A percentile compares a stretch with the other conserved stretches of the same genome.
Conservation (phyloP, 2,329 filamentous ascomycete genomes). For the Anthostomella pinea region DNA sequence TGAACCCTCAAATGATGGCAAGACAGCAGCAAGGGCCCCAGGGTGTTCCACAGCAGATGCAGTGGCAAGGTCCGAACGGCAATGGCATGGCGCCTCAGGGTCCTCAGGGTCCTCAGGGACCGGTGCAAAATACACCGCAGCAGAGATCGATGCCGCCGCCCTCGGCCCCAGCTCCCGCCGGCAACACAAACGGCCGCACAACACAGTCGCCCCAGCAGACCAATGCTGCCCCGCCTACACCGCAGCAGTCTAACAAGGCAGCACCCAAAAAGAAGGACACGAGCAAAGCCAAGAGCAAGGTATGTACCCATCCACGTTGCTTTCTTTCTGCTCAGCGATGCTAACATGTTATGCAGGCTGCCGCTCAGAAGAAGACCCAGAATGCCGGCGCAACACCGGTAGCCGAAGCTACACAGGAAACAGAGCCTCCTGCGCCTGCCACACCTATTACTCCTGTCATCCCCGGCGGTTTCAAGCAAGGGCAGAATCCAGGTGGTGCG, state of each 20-base stretch:
- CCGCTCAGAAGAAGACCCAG: conserved; percentile 61
- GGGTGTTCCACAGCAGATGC: conserved; percentile 43
- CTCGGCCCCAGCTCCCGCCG: conserved; percentile 51
- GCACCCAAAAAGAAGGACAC: conserved; percentile 75
- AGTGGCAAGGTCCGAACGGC: conserved; percentile 46
- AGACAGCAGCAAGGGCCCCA: conserved; percentile 33
- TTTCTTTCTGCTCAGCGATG: conserved; percentile 11
- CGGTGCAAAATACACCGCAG: conserved; percentile 67
- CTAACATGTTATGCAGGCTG: conserved; percentile 42
- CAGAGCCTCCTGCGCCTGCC: conserved; percentile 58
- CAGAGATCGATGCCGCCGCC: conserved; percentile 69
- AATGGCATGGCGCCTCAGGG: conserved; percentile 43
- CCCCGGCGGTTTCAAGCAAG: conserved; percentile 42
- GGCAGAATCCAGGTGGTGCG: conserved; percentile 39
- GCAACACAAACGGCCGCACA: conserved; percentile 49
- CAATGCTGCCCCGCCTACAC: conserved; percentile 71
- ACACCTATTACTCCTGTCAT: conserved; percentile 63
- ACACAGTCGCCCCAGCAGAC: conserved; percentile 62
- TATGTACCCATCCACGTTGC: conserved; percentile 37
- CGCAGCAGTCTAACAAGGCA: conserved; percentile 68
- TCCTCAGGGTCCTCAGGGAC: conserved; percentile 41
- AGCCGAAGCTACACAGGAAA: conserved; percentile 53
- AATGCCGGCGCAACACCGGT: conserved; percentile 55
- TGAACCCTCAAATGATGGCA: conserved; percentile 61
- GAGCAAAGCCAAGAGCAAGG: conserved; percentile 66